Evolutionary conservation across 2,329 filamentous ascomycete species (phyloP).

Genomic region (Trichophyton mentagrophytes): DNA sequence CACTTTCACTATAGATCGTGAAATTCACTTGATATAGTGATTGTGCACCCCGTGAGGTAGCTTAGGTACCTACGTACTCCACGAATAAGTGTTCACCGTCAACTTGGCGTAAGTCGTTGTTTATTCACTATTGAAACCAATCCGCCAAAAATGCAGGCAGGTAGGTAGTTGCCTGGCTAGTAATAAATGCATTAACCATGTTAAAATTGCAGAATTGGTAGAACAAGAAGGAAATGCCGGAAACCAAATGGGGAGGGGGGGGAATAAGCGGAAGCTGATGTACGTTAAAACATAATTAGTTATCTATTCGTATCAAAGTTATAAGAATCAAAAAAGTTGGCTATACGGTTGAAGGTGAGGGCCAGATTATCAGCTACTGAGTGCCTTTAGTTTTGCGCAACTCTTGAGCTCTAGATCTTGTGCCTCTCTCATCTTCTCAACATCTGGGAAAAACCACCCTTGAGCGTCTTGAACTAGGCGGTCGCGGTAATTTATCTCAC

Average conservation of each 20-base stretch:
- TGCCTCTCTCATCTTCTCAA: conserved; percentile 64
- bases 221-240: not conserved
- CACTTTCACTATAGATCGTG: too few species aligned
- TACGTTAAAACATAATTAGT: not conserved
- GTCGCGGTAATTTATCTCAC: conserved; percentile 53
- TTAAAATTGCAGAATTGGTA: not conserved
- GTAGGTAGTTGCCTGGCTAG: too few species aligned
- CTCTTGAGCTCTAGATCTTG: conserved; percentile 46
- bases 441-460: conserved; percentile 77
- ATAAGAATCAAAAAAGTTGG: not conserved
- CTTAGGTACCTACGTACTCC: too few species aligned
- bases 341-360: not conserved
- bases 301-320: not conserved
- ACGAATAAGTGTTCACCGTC: too few species aligned
- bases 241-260: too few species aligned
- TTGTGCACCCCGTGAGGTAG: too few species aligned
- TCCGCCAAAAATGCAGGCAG: too few species aligned
- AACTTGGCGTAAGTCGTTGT: too few species aligned
- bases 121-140: too few species aligned
- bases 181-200: too few species aligned
- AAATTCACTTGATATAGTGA: too few species aligned
- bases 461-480: conserved; percentile 63
- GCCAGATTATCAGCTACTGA: conserved; percentile 3
- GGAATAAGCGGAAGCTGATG: too few species aligned
- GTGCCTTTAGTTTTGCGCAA: conserved; percentile 42